Base-by-base conservation (phyloP, 768 basidiomycete genomes). In the Gloeopeniophorella convolvens region DNA sequence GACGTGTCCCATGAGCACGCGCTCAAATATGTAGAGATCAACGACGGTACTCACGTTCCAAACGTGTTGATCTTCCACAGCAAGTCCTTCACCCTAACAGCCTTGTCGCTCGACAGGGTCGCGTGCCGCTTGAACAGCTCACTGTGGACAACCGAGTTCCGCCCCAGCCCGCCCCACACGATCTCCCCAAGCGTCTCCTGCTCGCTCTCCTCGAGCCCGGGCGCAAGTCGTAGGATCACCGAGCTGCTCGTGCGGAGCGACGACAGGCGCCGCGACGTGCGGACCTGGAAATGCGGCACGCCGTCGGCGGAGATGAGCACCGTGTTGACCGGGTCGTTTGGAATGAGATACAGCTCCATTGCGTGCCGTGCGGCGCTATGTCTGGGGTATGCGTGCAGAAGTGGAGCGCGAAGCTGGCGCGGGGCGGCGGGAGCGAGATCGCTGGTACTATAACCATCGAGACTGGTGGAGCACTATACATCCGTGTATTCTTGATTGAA, bases 341-440 rank as follows among this genome's bases (percentile, higher is more conserved):
- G 74, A 15, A 73, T 62, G 42, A 80, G 71, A 60, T 75, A 78
- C 13, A 79, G 65, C 47, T 78, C 73, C 77, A 80, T 78, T 26
- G 26, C n/a, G 39, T 30, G 11, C 37, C 11, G 23, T n/a, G 36
- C 10, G 24, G 37, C 24, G 27, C 26, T 15, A 18, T 26, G 45
- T 42, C n/a, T n/a, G n/a, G 23, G 27, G 27, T 46, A 45, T 39
- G 15, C 5, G 51, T 47, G 45, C 28, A 42, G 18, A 15, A 33
- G 53, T 42, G 50, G 50, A 52, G 50, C 41, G 35, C 18, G 26
- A 27, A 27, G 42, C 28, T 41, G 15, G 30, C 28, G 30, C 28
- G 11, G 10, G 33, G 9, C 23, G 23, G 34, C 3, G 43, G 51
- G 43, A 45, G 45, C 42, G n/a, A 16, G 43, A 45, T n/a, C 27